phyloP scores from a whole-genome alignment of 1,139 yeast species.

The Chernovozyma sophiae-reginae region DNA sequence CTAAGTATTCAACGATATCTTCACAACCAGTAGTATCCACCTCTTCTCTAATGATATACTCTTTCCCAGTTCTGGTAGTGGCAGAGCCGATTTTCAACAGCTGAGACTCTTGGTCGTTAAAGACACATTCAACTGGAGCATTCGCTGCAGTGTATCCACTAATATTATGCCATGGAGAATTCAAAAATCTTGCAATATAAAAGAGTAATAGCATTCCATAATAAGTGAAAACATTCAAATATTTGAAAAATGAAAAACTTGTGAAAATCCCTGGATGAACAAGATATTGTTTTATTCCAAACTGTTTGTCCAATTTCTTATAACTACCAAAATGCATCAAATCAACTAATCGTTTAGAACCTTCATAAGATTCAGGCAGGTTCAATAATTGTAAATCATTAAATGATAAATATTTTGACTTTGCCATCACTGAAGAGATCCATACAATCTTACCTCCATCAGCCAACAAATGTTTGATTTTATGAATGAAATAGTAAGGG shows the following conservation, averaged over 20 bases:
- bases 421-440: constrained; percentile 81
- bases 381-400: constrained; percentile 70
- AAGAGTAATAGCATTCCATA: constrained; percentile 83
- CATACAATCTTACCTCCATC: constrained; percentile 68
- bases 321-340: constrained; percentile 73
- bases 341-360: constrained; percentile 86
- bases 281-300: constrained; percentile 66
- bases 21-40: constrained; percentile 62
- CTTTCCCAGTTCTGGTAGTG: constrained; percentile 57
- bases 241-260: constrained; percentile 74
- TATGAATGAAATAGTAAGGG: constrained; percentile 78
- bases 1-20: constrained; percentile 60
- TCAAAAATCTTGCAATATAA: constrained; percentile 76
- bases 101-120: constrained; percentile 39
- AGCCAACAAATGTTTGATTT: constrained; percentile 47
- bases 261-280: constrained; percentile 95
- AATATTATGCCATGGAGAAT: constrained; percentile 86
- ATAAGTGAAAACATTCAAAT: constrained; percentile 70
- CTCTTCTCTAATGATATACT: constrained; percentile 51
- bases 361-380: constrained; percentile 76
- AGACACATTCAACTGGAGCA: constrained; percentile 53
- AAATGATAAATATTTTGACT: constrained; percentile 63
- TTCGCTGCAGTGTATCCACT: constrained; percentile 87
- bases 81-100: constrained; percentile 73
- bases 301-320: constrained; percentile 36